These are phyloP conservation scores for Gliomastix tumulicola DNA, from an alignment of 2,329 filamentous ascomycete genomes.

Conservation along the genomic window DNA sequence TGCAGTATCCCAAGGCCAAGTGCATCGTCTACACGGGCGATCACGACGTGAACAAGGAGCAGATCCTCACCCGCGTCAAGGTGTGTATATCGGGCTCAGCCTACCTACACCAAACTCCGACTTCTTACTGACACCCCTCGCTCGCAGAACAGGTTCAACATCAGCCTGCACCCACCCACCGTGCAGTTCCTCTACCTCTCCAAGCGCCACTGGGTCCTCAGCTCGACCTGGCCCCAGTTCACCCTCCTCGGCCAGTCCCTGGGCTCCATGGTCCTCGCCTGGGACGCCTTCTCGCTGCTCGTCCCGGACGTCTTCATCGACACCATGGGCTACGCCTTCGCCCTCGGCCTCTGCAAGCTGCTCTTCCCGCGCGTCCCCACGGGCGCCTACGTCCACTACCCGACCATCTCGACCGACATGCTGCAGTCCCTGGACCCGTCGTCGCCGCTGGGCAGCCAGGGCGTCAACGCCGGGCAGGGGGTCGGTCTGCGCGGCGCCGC, in stretches of 20 bases:
- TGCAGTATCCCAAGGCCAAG: conserved; percentile 79
- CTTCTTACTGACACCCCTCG: conserved; percentile 7
- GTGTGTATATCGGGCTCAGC: conserved; percentile 31
- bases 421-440: conserved; percentile 68
- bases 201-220: conserved; percentile 78
- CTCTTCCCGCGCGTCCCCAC: conserved; percentile 78
- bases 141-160: conserved; percentile 76
- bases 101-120: not conserved
- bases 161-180: conserved; percentile 74
- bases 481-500: conserved; percentile 59
- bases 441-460: conserved; percentile 51
- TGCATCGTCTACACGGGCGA: conserved; percentile 95
- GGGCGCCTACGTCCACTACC: conserved; percentile 93
- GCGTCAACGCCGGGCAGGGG: conserved; percentile 79
- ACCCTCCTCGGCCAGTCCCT: conserved; percentile 91
- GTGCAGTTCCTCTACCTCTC: conserved; percentile 87
- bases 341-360: conserved; percentile 72
- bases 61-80: conserved; percentile 72
- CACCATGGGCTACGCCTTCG: conserved; percentile 97
- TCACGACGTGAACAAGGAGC: conserved; percentile 74
- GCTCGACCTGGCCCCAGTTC: conserved; percentile 83
- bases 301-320: conserved; percentile 93
- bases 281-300: conserved; percentile 87
- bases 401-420: conserved; percentile 98
- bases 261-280: conserved; percentile 79